Percentiles rank a stretch among this genome's conserved stretches.
Evolutionary conservation across 2,329 filamentous ascomycete species (phyloP).

Genomic region (Stagonosporopsis cucurbitacearum): DNA sequence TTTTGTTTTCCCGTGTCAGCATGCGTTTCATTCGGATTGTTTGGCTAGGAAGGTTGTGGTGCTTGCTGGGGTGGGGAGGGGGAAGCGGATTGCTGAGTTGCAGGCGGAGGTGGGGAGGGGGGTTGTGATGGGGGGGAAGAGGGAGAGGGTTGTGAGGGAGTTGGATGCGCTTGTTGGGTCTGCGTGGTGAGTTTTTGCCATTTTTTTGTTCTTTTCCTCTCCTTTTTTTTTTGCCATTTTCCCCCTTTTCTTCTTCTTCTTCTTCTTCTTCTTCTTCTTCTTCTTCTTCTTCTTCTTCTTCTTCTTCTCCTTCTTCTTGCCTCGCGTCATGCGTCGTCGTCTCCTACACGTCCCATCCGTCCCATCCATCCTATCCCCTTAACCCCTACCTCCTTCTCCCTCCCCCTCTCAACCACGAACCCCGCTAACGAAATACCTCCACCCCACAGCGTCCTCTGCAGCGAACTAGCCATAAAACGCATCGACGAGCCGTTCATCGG

Average conservation of each 20-base stretch:
- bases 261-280: too few species aligned
- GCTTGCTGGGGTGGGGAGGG: constrained; percentile 76
- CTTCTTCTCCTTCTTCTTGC: too few species aligned
- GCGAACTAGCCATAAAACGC: constrained; percentile 91
- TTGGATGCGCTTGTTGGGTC: constrained; percentile 90
- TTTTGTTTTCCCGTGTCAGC: constrained; percentile 98
- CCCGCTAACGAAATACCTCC: too few species aligned
- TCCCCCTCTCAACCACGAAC: too few species aligned
- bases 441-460: constrained; percentile 78
- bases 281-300: too few species aligned
- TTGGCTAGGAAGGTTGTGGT: constrained; percentile 85
- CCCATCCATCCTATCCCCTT: too few species aligned
- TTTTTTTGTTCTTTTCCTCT: too few species aligned
- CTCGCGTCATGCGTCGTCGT: too few species aligned
- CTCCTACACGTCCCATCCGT: too few species aligned
- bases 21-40: constrained; percentile 96
- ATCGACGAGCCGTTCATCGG: constrained; percentile 92
- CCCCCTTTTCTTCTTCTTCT: too few species aligned
- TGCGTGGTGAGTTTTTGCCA: constrained; percentile 70
- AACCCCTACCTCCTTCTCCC: too few species aligned
- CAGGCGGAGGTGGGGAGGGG: constrained; percentile 84
- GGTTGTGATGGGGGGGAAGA: constrained; percentile 70
- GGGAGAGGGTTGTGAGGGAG: constrained; percentile 85
- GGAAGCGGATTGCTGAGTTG: constrained; percentile 81
- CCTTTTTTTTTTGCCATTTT: constrained; percentile 14